phyloP scores from a whole-genome alignment of 345 rosid genomes.

The Adansonia digitata region DNA sequence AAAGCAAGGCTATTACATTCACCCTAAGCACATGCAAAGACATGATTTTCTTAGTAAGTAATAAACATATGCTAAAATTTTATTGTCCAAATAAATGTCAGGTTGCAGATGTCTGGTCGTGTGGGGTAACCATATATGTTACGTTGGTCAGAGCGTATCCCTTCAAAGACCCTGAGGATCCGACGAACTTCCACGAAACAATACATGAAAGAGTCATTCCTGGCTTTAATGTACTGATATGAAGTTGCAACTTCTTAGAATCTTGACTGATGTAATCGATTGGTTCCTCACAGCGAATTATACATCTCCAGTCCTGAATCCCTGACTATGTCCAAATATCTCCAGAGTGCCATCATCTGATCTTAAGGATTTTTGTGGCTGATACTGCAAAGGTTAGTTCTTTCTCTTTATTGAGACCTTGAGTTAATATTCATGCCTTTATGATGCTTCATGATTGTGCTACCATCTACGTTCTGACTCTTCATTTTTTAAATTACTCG shows the following conservation, averaged over 20 bases:
- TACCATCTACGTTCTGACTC: no score
- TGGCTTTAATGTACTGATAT: not conserved
- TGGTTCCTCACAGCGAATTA: conserved; percentile 61
- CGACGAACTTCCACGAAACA: conserved; percentile 86
- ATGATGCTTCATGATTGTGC: not conserved
- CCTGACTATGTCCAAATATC: conserved; percentile 93
- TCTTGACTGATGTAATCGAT: conserved; percentile 6
- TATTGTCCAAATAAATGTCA: not conserved
- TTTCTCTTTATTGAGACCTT: conserved; percentile 6
- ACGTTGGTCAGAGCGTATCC: conserved; percentile 99
- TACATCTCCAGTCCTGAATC: conserved; percentile 87
- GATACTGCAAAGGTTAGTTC: conserved; percentile 75
- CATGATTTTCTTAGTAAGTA: not conserved
- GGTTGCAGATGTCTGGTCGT: conserved; percentile 99
- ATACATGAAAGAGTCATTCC: conserved; percentile 55
- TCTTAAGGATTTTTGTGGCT: conserved; percentile 91
- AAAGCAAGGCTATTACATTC: not conserved
- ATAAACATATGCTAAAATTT: not conserved
- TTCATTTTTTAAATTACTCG: no score
- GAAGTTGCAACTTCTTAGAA: not conserved
- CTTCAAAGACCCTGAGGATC: conserved; percentile 95
- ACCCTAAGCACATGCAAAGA: not conserved
- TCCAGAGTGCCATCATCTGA: conserved; percentile 80
- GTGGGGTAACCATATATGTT: conserved; percentile 94
- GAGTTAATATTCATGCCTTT: not conserved